Conservation (phyloP, 495 filamentous ascomycete species). For the Tuber magnatum region DNA sequence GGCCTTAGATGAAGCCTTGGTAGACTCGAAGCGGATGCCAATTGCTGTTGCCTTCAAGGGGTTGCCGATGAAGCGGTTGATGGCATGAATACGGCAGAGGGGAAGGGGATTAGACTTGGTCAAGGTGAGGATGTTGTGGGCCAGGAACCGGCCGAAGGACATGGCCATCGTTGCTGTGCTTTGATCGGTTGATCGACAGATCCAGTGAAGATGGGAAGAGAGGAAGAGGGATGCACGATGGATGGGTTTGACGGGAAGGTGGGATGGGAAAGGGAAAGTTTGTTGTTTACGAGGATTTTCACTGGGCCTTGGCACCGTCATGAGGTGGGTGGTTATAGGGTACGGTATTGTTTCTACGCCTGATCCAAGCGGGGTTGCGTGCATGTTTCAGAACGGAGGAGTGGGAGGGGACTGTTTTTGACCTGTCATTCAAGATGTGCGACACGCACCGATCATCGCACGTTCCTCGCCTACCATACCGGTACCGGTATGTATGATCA, state of each 20-base stretch:
- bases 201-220: background rate
- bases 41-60: background rate
- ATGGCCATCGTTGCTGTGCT: background rate
- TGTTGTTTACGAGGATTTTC: background rate
- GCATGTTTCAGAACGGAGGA: background rate
- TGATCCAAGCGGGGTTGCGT: background rate
- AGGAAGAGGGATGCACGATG: background rate
- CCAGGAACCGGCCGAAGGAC: background rate
- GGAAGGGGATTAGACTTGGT: background rate
- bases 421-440: background rate
- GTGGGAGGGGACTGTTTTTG: background rate
- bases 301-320: background rate
- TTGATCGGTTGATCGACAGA: background rate
- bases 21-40: background rate
- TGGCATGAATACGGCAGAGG: background rate
- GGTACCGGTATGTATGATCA: too few species aligned
- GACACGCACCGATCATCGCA: background rate
- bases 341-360: background rate
- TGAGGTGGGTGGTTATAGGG: background rate
- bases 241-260: background rate
- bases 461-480: background rate
- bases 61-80: background rate
- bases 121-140: background rate
- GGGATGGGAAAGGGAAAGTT: background rate
- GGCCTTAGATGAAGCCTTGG: background rate